Evolutionary conservation across 2,329 filamentous ascomycete genomes (phyloP).

Genomic region (Aspergillus sp.): DNA sequence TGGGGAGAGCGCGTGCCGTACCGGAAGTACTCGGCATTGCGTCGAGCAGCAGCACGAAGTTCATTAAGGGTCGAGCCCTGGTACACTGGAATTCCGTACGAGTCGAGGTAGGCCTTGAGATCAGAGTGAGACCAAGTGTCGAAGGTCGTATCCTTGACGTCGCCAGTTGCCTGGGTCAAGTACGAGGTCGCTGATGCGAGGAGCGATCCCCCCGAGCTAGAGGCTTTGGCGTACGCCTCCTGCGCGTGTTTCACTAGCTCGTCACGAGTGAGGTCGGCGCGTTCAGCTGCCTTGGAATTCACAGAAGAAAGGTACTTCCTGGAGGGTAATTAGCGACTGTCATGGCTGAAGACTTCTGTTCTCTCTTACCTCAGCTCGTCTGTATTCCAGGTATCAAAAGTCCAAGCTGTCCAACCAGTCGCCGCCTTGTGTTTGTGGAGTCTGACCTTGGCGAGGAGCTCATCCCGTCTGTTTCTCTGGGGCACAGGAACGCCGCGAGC

Average conservation of each 20-base stretch:
- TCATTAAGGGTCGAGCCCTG: constrained; percentile 69
- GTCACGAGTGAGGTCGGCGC: constrained; percentile 67
- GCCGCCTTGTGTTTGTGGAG: constrained; percentile 70
- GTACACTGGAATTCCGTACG: constrained; percentile 68
- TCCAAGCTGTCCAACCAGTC: constrained; percentile 69
- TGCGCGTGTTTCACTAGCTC: constrained; percentile 63
- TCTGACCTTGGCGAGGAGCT: constrained; percentile 73
- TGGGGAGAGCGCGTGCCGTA: constrained; percentile 69
- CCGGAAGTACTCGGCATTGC: constrained; percentile 72
- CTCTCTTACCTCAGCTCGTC: constrained; percentile 63
- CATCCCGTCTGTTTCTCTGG: constrained; percentile 67
- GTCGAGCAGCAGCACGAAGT: constrained; percentile 68
- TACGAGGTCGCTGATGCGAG: constrained; percentile 70
- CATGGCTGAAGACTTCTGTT: too few species aligned
- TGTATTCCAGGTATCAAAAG: constrained; percentile 72
- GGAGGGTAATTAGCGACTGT: constrained; percentile 2
- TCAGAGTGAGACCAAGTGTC: constrained; percentile 71
- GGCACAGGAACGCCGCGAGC: constrained; percentile 74
- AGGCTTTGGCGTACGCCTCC: constrained; percentile 46
- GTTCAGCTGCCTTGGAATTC: constrained; percentile 57
- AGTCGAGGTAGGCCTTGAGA: constrained; percentile 76
- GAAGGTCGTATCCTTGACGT: constrained; percentile 66
- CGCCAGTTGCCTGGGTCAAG: constrained; percentile 63
- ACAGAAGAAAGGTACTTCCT: constrained; percentile 51
- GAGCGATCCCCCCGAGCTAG: constrained; percentile 44